Evolutionary conservation across 2,329 filamentous ascomycete genomes (phyloP).

Genomic region (Penicillium sp.): DNA sequence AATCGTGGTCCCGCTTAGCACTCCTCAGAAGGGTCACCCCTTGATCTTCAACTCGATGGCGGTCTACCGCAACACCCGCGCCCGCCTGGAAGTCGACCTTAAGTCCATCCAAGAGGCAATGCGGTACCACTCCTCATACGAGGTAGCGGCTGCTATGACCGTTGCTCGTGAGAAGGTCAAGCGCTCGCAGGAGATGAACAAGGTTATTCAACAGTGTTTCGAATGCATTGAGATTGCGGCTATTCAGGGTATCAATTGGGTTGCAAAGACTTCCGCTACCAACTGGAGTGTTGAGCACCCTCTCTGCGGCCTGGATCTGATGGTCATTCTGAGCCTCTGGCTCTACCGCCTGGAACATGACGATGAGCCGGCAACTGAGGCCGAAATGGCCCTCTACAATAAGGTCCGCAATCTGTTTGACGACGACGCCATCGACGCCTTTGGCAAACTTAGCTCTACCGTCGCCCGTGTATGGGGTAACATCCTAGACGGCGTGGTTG

Average conservation of each 20-base stretch:
- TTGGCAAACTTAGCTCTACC: constrained; percentile 87
- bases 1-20: constrained; percentile 82
- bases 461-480: constrained; percentile 95
- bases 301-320: constrained; percentile 91
- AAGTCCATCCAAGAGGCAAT: constrained; percentile 95
- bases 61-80: constrained; percentile 90
- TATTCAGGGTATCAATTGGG: constrained; percentile 92
- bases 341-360: constrained; percentile 99
- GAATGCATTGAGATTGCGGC: constrained; percentile 97
- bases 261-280: constrained; percentile 93
- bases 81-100: constrained; percentile 88
- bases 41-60: constrained; percentile 98
- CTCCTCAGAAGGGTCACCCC: constrained; percentile 92
- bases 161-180: constrained; percentile 90
- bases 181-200: constrained; percentile 95
- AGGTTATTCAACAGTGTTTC: constrained; percentile 96
- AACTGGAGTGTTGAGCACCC: constrained; percentile 99
- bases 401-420: constrained; percentile 83
- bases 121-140: constrained; percentile 94
- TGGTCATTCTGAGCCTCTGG: constrained; percentile 97
- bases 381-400: constrained; percentile 46
- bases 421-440: constrained; percentile 80
- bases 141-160: constrained; percentile 95
- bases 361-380: constrained; percentile 66
- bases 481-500: constrained; percentile 97